phyloP scores from a whole-genome alignment of 164 flowering plant genomes.

The Buxus sempervirens region DNA sequence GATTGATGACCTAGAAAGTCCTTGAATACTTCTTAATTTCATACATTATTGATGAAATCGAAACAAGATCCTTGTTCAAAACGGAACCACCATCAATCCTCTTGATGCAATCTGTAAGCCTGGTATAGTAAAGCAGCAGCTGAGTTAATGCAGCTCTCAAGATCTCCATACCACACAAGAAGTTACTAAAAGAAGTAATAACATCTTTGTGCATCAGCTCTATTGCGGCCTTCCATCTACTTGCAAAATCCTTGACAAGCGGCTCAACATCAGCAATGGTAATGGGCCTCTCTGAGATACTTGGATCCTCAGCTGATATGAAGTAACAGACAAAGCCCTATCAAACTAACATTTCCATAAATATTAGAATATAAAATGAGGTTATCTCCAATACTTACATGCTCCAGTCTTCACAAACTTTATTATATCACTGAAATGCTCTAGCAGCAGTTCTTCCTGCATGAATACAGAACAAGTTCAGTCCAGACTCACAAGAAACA shows the following conservation, averaged over 20 bases:
- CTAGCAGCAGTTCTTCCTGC: slow-evolving; percentile 90
- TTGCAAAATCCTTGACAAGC: slow-evolving; percentile 86
- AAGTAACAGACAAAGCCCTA: slow-evolving; percentile 9
- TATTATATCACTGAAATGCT: slow-evolving; percentile 87
- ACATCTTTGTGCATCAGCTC: slow-evolving; percentile 99
- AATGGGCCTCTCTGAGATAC: slow-evolving; percentile 56
- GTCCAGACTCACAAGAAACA: background rate
- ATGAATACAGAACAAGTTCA: slow-evolving; percentile 13
- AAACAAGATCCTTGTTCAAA: slow-evolving; percentile 85
- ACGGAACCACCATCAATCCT: slow-evolving; percentile 67
- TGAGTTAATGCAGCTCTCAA: slow-evolving; percentile 93
- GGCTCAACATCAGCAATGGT: slow-evolving; percentile 82
- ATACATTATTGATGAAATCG: slow-evolving; percentile 88
- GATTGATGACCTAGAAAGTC: slow-evolving; percentile 48
- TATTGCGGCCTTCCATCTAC: slow-evolving; percentile 93
- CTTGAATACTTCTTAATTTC: slow-evolving; percentile 90
- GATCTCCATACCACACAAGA: slow-evolving; percentile 97
- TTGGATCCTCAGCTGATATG: slow-evolving; percentile 86
- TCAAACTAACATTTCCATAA: background rate
- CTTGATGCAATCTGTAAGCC: slow-evolving; percentile 91
- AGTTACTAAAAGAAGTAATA: slow-evolving; percentile 95
- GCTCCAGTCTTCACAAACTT: slow-evolving; percentile 88
- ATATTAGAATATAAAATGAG: background rate
- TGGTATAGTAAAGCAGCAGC: slow-evolving; percentile 87
- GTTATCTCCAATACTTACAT: slow-evolving; percentile 44